These are phyloP conservation scores for Benincasa hispida DNA, from an alignment of 306 rosid species.

Conservation along the genomic window DNA sequence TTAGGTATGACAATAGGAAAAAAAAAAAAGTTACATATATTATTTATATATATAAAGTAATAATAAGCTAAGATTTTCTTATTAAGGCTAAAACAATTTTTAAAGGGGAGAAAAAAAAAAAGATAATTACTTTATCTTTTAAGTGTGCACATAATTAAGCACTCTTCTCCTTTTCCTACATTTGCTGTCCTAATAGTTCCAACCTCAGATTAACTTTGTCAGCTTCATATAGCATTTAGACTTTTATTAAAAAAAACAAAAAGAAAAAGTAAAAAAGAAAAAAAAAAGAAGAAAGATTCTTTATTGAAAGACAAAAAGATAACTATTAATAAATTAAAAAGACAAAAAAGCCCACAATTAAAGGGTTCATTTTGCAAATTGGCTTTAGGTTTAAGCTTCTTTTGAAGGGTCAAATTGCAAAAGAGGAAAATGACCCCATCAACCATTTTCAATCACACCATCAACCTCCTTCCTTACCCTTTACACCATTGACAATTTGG, in stretches of 20 bases:
- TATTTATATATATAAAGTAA: too few species aligned
- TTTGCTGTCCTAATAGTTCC: neutral
- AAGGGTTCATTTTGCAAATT: neutral
- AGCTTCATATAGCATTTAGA: neutral
- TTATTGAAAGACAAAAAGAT: neutral
- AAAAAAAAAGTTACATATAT: neutral
- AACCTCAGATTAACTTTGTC: neutral
- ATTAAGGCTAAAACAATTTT: neutral
- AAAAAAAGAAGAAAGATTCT: neutral
- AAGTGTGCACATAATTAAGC: neutral
- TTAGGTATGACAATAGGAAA: slow-evolving; percentile 1
- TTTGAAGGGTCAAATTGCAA: slow-evolving; percentile 1
- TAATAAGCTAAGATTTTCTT: neutral
- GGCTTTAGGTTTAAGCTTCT: neutral
- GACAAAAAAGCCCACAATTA: neutral
- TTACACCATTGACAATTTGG: neutral
- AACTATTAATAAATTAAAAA: neutral
- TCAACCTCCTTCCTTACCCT: neutral
- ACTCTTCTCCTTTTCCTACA: neutral
- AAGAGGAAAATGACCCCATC: neutral
- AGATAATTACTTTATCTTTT: neutral
- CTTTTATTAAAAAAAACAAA: neutral
- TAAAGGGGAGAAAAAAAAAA: neutral
- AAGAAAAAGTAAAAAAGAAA: too few species aligned
- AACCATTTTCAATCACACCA: neutral